A percentile compares a stretch with the other conserved stretches of the same genome.
phyloP scores from a whole-genome alignment of 78 protist species.

The Tieghemostelium lacteum region DNA sequence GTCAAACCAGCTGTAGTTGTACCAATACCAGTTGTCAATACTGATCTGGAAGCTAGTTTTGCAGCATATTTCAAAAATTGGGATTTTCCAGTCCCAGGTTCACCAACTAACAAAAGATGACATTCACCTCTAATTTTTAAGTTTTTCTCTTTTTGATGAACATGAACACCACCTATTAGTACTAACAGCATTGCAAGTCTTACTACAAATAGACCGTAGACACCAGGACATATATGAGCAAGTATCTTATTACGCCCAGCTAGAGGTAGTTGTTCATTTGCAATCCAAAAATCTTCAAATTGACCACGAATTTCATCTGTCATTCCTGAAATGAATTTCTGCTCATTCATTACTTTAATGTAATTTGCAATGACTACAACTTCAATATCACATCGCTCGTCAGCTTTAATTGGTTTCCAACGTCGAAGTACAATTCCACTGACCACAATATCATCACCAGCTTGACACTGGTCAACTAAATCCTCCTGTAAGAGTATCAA shows the following conservation, averaged over 20 bases:
- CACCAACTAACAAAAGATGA: slow-evolving; percentile 98
- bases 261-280: slow-evolving; percentile 65
- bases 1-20: slow-evolving; percentile 81
- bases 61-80: slow-evolving; percentile 95
- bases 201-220: slow-evolving; percentile 88
- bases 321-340: slow-evolving; percentile 1
- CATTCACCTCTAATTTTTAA: slow-evolving; percentile 92
- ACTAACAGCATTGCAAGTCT: slow-evolving; percentile 92
- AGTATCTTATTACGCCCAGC: slow-evolving; percentile 78
- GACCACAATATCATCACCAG: slow-evolving; percentile 95
- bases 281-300: slow-evolving; percentile 82
- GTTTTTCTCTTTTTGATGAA: slow-evolving; percentile 27
- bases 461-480: slow-evolving; percentile 91
- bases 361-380: slow-evolving; percentile 80
- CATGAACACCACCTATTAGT: slow-evolving; percentile 94
- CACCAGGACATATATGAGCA: slow-evolving; percentile 78
- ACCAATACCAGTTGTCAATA: slow-evolving; percentile 97
- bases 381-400: slow-evolving; percentile 87
- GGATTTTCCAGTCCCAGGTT: slow-evolving; percentile 95
- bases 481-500: slow-evolving; percentile 90
- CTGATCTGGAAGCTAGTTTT: slow-evolving; percentile 89
- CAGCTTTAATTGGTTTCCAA: slow-evolving; percentile 69
- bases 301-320: slow-evolving; percentile 70
- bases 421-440: slow-evolving; percentile 79
- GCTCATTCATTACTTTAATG: slow-evolving; percentile 82